These are phyloP conservation scores for Cucurbita argyrosperma DNA, from an alignment of 306 rosid species.

Conservation along the genomic window DNA sequence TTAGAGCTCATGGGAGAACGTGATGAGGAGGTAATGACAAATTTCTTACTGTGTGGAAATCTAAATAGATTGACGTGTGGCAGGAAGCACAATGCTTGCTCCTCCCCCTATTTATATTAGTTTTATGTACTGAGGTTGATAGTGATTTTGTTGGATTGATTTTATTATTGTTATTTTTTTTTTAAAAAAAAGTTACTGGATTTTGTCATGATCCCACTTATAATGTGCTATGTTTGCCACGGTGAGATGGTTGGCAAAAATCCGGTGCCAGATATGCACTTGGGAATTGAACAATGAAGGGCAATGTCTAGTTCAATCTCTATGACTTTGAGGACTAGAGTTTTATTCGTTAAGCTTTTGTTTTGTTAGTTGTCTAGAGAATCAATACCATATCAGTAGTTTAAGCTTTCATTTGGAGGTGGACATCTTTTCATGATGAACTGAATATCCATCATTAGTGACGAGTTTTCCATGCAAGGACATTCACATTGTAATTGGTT, in stretches of 20 bases:
- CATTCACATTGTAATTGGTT: background rate
- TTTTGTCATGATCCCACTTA: background rate
- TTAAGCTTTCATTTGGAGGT: background rate
- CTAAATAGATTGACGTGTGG: background rate
- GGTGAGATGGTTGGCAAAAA: background rate
- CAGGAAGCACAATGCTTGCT: background rate
- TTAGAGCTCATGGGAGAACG: slow-evolving; percentile 99
- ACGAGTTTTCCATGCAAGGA: background rate
- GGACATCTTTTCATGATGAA: background rate
- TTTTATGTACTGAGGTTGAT: background rate
- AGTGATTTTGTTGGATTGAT: background rate
- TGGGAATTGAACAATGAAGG: background rate
- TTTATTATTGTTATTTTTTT: background rate
- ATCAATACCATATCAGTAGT: background rate
- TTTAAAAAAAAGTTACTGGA: background rate
- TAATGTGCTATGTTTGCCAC: background rate
- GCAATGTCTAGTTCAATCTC: background rate
- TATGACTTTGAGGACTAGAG: background rate
- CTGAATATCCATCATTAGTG: background rate
- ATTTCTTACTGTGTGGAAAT: background rate
- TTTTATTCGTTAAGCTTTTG: background rate
- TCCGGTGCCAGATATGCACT: background rate
- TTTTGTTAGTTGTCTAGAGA: background rate
- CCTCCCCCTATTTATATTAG: background rate
- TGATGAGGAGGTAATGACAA: slow-evolving; percentile 67